Evolutionary conservation across 2,329 filamentous ascomycete genomes (phyloP), one percentile per base, ranked within the genome.

Genomic region (Alternaria brassicicola): DNA sequence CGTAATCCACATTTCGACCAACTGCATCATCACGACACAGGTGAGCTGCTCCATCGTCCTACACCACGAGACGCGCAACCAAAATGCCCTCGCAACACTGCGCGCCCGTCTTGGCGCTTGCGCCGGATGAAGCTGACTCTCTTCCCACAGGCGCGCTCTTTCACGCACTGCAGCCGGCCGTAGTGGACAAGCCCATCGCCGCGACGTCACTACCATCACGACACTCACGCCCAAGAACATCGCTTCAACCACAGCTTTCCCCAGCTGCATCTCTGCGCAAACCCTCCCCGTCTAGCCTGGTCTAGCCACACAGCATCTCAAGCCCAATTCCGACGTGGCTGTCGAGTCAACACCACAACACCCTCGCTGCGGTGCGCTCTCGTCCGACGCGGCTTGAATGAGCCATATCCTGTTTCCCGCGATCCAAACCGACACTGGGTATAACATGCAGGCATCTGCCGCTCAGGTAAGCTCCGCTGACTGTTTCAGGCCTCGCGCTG

Each of bases 391-490:
- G 33, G 35, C 38, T 52, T 66, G 65, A 64, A 66, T 69, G 68
- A 67, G 63, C 64, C 68, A 62, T 46, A 70, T 65, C 36, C 66
- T 76, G 61, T 75, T 74, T 63, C 74, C 72, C 42, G 70, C 63
- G 51, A 74, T 75, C 64, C 72, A 68, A 63, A 72, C 69, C 54
- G 71, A 70, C 55, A 66, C 62, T 62, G 61, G 57, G 36, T 70
- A 68, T 55, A 69, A 57, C 61, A 78, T 78, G 76, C 75, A 78
- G 65, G 73, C 76, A 64, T 69, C 74, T 59, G 66, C 79, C 77
- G 79, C 81, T 79, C 84, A 85, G 81, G 84, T 86, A 85, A 83
- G 83, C 80, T 72, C 63, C 62, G 67, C 66, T 68, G 64, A 62
- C 64, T 38, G 46, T 59, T 52, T 39, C 41, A 53, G n/a, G 55